Evolutionary conservation across 306 rosid species (phyloP).

Genomic region (Hippophae tibetana): DNA sequence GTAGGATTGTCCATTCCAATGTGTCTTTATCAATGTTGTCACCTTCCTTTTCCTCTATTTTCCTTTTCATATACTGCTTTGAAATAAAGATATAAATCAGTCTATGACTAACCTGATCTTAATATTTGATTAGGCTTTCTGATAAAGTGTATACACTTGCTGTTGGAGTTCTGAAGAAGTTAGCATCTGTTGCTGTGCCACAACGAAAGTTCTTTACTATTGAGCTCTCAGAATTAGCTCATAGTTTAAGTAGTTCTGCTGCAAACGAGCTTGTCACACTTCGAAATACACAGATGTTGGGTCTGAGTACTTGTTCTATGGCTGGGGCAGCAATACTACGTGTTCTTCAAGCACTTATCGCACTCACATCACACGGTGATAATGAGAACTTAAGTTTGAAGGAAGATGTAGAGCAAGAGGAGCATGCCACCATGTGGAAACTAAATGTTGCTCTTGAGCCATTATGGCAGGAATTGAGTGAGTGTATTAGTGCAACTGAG

Average conservation of each 20-base stretch:
- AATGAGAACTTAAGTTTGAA: slow-evolving; percentile 38
- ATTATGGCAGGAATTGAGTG: slow-evolving; percentile 92
- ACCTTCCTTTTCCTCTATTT: background rate
- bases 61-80: background rate
- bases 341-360: slow-evolving; percentile 80
- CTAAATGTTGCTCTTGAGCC: slow-evolving; percentile 81
- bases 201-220: slow-evolving; percentile 68
- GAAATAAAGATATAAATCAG: background rate
- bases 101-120: slow-evolving; percentile 23
- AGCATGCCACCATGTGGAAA: slow-evolving; percentile 73
- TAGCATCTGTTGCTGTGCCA: slow-evolving; percentile 63
- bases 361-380: slow-evolving; percentile 44
- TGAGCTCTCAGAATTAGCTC: slow-evolving; percentile 69
- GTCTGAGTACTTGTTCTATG: slow-evolving; percentile 94
- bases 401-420: slow-evolving; percentile 56
- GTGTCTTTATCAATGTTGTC: background rate
- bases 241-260: slow-evolving; percentile 82
- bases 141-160: slow-evolving; percentile 85
- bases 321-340: slow-evolving; percentile 96
- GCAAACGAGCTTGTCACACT: slow-evolving; percentile 80
- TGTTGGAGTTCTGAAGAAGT: slow-evolving; percentile 81
- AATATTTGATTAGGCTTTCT: slow-evolving; percentile 63
- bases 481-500: slow-evolving; percentile 90
- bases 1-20: background rate
- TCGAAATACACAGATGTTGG: slow-evolving; percentile 83